These are phyloP conservation scores for Backusella circina DNA, from an alignment of 192 early-diverging fungal species.

Conservation along the genomic window DNA sequence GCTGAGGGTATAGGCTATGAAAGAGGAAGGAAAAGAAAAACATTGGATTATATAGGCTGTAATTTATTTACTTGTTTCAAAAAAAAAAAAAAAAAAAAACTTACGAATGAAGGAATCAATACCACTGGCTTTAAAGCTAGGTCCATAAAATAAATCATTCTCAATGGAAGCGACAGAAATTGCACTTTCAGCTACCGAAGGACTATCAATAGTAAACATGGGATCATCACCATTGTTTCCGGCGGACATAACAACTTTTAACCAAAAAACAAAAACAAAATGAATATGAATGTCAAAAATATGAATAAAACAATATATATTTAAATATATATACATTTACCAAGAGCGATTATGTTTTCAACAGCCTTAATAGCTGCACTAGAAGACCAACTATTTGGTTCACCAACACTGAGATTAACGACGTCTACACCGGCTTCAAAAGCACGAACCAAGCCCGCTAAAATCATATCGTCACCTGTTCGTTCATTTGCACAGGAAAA, in stretches of 20 bases:
- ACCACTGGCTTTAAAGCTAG: slow-evolving; percentile 34
- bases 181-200: slow-evolving; percentile 45
- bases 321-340: slow-evolving; percentile 21
- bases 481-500: slow-evolving; percentile 59
- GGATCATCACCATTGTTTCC: slow-evolving; percentile 64
- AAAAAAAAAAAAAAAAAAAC: no score
- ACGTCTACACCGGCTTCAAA: slow-evolving; percentile 62
- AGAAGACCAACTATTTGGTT: slow-evolving; percentile 52
- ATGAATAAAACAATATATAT: no score
- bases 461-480: slow-evolving; percentile 62
- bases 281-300: no score
- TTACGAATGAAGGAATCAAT: background rate
- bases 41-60: slow-evolving; percentile 8
- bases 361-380: slow-evolving; percentile 36
- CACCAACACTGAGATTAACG: slow-evolving; percentile 83
- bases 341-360: slow-evolving; percentile 21
- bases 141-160: slow-evolving; percentile 31
- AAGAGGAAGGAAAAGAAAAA: no score
- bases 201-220: slow-evolving; percentile 48
- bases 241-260: slow-evolving; percentile 55
- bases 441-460: slow-evolving; percentile 70
- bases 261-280: no score
- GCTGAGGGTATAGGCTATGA: slow-evolving; percentile 45
- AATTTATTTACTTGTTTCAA: no score
- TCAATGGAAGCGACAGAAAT: slow-evolving; percentile 59